These are phyloP conservation scores for Botrytis deweyae DNA, from an alignment of 2,329 filamentous ascomycete species.

Conservation along the genomic window DNA sequence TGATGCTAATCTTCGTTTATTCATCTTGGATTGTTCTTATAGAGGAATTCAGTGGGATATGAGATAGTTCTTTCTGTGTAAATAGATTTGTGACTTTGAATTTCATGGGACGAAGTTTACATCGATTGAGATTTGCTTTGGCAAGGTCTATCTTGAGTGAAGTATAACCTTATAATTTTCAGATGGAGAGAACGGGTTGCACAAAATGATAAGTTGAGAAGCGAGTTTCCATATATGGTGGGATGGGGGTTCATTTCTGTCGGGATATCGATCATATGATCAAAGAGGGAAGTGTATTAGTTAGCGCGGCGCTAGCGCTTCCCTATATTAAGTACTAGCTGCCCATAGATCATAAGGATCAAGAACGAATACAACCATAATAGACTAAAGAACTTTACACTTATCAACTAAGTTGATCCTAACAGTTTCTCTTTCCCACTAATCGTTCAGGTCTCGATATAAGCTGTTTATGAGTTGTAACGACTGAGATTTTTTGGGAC, in stretches of 20 bases:
- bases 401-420: too few species aligned
- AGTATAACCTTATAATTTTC: neutral
- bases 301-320: too few species aligned
- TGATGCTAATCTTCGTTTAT: neutral
- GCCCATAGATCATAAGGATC: too few species aligned
- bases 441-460: neutral
- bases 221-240: neutral
- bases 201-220: neutral
- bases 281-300: too few species aligned
- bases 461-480: accelerated
- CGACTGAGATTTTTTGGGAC: neutral
- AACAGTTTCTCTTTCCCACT: neutral
- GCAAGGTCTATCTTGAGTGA: neutral
- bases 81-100: neutral
- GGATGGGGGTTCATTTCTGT: too few species aligned
- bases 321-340: too few species aligned
- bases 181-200: neutral
- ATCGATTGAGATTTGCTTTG: neutral
- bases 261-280: too few species aligned
- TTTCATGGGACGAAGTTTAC: neutral
- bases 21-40: accelerated
- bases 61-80: neutral
- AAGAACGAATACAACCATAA: too few species aligned
- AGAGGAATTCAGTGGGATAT: accelerated
- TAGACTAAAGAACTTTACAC: too few species aligned